A percentile compares a stretch with the other conserved stretches of the same genome.
phyloP scores from a whole-genome alignment of 768 basidiomycete species.

The Kondoa subrosea region DNA sequence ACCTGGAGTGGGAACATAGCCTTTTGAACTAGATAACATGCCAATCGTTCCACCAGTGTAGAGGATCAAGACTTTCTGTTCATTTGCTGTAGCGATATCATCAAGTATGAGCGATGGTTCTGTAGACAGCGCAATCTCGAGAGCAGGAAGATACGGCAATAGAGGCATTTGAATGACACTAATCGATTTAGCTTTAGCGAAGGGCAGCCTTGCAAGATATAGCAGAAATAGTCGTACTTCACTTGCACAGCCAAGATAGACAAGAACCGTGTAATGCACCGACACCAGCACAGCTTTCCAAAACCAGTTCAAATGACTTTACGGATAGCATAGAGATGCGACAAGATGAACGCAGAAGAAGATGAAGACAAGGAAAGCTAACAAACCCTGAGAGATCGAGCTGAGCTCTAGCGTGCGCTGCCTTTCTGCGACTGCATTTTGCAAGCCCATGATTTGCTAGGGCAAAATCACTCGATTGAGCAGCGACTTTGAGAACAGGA shows the following conservation, averaged over 20 bases:
- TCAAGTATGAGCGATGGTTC: too few species aligned
- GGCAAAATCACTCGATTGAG: too few species aligned
- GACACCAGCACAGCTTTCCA: too few species aligned
- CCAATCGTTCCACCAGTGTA: constrained; percentile 17
- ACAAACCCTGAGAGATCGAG: not conserved
- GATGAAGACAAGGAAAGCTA: not conserved
- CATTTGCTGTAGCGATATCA: not conserved
- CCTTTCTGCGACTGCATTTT: not conserved
- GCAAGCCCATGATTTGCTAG: not conserved
- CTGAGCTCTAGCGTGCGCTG: constrained; percentile 1
- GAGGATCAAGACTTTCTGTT: not conserved
- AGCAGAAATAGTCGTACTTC: too few species aligned
- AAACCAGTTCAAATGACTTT: too few species aligned
- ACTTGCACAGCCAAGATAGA: too few species aligned
- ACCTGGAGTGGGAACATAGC: constrained; percentile 14
- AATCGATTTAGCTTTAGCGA: not conserved
- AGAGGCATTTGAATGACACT: not conserved
- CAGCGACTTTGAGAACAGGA: too few species aligned
- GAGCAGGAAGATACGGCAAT: not conserved
- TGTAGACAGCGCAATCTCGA: not conserved
- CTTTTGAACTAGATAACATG: constrained; percentile 10
- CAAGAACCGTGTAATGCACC: too few species aligned
- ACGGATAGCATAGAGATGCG: not conserved
- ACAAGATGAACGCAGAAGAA: not conserved
- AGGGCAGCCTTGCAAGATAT: not conserved